Evolutionary conservation across 306 rosid species (phyloP).

Genomic region (Castanopsis chinensis): DNA sequence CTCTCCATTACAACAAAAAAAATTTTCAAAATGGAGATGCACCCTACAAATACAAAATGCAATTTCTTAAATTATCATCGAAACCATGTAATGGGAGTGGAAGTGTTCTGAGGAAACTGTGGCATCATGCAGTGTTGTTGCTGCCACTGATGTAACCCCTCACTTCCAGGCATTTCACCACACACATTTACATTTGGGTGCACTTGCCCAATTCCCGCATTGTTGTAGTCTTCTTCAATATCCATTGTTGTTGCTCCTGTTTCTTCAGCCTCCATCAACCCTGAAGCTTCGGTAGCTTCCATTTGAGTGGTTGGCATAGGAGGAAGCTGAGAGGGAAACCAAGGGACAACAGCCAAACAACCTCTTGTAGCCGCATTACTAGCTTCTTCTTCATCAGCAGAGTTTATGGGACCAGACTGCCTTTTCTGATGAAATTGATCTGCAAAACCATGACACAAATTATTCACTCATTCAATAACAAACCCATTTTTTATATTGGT

Average conservation of each 20-base stretch:
- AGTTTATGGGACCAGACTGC: neutral
- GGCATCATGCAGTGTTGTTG: conserved; percentile 78
- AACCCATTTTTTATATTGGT: too few relatives aligned
- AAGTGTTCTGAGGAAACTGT: conserved; percentile 61
- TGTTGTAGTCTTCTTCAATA: conserved; percentile 31
- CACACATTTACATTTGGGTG: neutral
- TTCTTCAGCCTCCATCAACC: conserved; percentile 56
- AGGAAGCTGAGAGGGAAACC: conserved; percentile 41
- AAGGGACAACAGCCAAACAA: conserved; percentile 64
- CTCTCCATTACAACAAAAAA: neutral
- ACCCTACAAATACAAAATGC: neutral
- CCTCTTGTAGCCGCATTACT: neutral
- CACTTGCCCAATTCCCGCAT: conserved; percentile 1
- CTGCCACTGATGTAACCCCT: conserved; percentile 50
- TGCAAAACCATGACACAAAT: conserved; percentile 12
- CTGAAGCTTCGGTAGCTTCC: conserved; percentile 12
- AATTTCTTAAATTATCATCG: conserved; percentile 20
- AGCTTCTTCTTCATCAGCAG: conserved; percentile 20
- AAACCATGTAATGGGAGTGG: conserved; percentile 76
- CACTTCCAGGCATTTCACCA: conserved; percentile 25
- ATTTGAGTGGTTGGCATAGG: neutral
- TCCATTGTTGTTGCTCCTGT: conserved; percentile 50
- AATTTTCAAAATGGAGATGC: neutral
- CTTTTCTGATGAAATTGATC: conserved; percentile 39
- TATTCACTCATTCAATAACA: neutral